Percentiles rank a stretch among this genome's conserved stretches.
Conservation (phyloP, 306 rosid genomes). For the Carpinus viminea region DNA sequence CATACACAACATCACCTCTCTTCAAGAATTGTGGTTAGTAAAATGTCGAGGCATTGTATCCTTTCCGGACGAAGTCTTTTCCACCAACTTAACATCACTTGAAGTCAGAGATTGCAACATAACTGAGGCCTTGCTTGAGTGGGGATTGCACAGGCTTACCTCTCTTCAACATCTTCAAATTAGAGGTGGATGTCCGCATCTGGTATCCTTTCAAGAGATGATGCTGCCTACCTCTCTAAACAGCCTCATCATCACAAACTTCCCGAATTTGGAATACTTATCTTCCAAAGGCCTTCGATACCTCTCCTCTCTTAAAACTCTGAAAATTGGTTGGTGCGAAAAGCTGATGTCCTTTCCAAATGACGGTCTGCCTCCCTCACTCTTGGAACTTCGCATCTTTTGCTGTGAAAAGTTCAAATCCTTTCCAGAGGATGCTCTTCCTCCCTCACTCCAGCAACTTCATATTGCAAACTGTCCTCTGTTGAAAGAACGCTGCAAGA, state of each 20-base stretch:
- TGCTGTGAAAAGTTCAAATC: not conserved
- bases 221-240: constrained; percentile 22
- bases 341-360: not conserved
- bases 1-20: constrained; percentile 12
- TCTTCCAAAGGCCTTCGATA: constrained; percentile 17
- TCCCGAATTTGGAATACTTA: constrained; percentile 17
- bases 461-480: accelerated
- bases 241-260: not conserved
- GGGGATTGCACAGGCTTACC: constrained; percentile 24
- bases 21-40: not conserved
- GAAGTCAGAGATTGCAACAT: too few species aligned
- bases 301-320: constrained; percentile 26
- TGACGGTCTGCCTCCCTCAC: not conserved
- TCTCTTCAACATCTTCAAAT: constrained; percentile 7
- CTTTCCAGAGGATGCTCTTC: not conserved
- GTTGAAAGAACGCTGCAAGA: constrained; percentile 6
- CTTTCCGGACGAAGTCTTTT: too few species aligned
- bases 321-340: not conserved
- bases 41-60: too few species aligned
- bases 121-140: not conserved
- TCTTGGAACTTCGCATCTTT: not conserved
- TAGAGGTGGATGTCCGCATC: not conserved
- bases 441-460: not conserved
- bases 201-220: constrained; percentile 21
- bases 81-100: too few species aligned